Evolutionary conservation across 345 rosid genomes (phyloP), one percentile per base, ranked within the genome.

Genomic region (Populus tremula): DNA sequence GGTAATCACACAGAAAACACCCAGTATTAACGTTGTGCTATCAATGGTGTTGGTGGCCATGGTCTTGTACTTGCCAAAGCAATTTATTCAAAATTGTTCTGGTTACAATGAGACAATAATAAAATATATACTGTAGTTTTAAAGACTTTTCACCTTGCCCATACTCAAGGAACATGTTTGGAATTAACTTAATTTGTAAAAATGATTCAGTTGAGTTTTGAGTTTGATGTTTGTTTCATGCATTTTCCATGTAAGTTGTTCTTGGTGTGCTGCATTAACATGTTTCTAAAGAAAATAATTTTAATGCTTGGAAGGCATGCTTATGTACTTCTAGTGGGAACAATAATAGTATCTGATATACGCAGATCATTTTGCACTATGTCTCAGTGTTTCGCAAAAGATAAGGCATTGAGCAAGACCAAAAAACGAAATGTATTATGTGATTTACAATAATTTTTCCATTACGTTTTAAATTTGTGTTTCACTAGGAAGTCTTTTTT

Each of bases 1-100:
- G 99, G 99, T 96, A 89, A 85, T 82, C 59, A 53, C 72, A 74
- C 39, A 33, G 25, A 77, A 38, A 66, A 61, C 64, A 45, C 47
- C 61, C 14, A 4, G 29, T 53, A 6, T 45, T 43, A n/a, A 35
- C 23, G 69, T 4, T 50, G 0, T 50, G 5, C n/a, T 8, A 25
- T 62, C 12, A 69, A 64, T 72, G 31, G 31, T 62, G 27, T 62
- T 62, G 66, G 17, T 62, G 66, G 66, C 33, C 33, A 1, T 59
- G 71, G 25, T 45, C 21, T n/a, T 8, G n/a, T 11, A 68, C 50
- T 41, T 50, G 64, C 13, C 4, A 54, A 70, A 66, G 38, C 23
- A n/a, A 61, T 56, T 66, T 14, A 21, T 33, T 56, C 27, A 70
- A 29, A 63, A 69, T 17, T 2, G 6, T 5, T 76, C 20, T 31